These are phyloP conservation scores for Xylariaceae sp. DNA, from an alignment of 2,329 filamentous ascomycete species.

Conservation along the genomic window DNA sequence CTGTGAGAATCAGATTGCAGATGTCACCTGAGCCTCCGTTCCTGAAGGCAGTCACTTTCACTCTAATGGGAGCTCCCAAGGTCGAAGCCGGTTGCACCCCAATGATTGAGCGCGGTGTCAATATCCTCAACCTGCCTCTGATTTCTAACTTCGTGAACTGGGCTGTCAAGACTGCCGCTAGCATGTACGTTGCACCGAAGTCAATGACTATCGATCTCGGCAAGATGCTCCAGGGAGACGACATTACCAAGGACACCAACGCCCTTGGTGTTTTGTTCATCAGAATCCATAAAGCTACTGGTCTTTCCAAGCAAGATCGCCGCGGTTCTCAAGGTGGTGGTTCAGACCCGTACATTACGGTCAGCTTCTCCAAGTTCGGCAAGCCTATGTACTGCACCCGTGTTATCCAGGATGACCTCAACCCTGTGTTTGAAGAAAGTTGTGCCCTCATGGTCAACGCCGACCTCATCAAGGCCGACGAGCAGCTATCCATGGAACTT, in stretches of 20 bases:
- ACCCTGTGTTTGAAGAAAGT: slow-evolving; percentile 88
- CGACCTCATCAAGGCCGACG: slow-evolving; percentile 87
- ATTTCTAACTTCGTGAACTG: slow-evolving; percentile 98
- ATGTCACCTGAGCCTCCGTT: slow-evolving; percentile 90
- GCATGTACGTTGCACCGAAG: slow-evolving; percentile 92
- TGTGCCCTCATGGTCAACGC: slow-evolving; percentile 81
- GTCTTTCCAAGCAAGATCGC: slow-evolving; percentile 85
- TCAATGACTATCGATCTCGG: slow-evolving; percentile 88
- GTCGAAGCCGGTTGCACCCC: slow-evolving; percentile 86
- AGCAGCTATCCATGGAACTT: slow-evolving; percentile 87
- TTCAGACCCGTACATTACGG: slow-evolving; percentile 91
- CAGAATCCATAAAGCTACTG: slow-evolving; percentile 81
- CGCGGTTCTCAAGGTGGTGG: slow-evolving; percentile 81
- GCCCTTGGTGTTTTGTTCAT: slow-evolving; percentile 90
- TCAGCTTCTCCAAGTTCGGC: slow-evolving; percentile 92
- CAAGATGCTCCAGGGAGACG: slow-evolving; percentile 86
- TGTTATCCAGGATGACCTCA: slow-evolving; percentile 90
- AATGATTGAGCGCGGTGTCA: slow-evolving; percentile 86
- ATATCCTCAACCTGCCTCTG: slow-evolving; percentile 84
- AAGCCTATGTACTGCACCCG: slow-evolving; percentile 98
- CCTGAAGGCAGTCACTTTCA: slow-evolving; percentile 86
- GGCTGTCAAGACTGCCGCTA: slow-evolving; percentile 80
- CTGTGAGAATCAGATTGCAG: slow-evolving; percentile 75
- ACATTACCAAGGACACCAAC: slow-evolving; percentile 82
- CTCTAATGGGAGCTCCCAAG: slow-evolving; percentile 88